These are phyloP conservation scores for Trichoderma arundinaceum DNA, from an alignment of 2,329 filamentous ascomycete genomes.

Conservation along the genomic window DNA sequence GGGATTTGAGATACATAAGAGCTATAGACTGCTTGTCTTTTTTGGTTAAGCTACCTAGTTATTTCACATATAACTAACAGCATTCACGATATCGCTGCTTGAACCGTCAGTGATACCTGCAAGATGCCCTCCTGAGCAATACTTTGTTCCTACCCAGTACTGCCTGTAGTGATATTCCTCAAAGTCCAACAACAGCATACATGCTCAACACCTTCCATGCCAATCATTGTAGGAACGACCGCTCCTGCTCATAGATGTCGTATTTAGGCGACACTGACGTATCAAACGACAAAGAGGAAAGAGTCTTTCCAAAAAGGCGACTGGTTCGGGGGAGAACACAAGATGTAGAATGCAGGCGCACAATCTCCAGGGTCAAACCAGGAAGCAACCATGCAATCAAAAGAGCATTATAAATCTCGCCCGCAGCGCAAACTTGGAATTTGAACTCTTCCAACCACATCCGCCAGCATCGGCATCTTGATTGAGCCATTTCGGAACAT, in stretches of 20 bases:
- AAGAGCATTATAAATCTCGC: not conserved
- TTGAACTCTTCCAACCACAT: not conserved
- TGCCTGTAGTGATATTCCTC: too few relatives aligned
- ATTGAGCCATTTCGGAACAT: not conserved
- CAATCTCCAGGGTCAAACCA: too few relatives aligned
- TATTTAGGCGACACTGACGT: not conserved
- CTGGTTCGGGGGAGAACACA: not conserved
- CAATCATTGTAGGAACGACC: too few relatives aligned
- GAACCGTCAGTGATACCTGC: too few relatives aligned
- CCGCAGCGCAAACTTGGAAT: not conserved
- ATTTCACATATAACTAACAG: not conserved
- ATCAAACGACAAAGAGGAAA: not conserved
- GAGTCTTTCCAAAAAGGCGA: not conserved
- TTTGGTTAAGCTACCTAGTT: not conserved
- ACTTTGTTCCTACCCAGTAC: too few relatives aligned
- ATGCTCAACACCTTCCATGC: too few relatives aligned
- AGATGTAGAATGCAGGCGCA: not conserved
- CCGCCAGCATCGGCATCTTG: not conserved
- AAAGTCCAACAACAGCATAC: too few relatives aligned
- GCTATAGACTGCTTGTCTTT: constrained; percentile 8
- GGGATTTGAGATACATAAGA: constrained; percentile 1
- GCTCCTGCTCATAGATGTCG: not conserved
- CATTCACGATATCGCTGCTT: not conserved
- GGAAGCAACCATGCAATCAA: not conserved
- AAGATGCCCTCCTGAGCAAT: too few relatives aligned